Percentiles rank a stretch among this genome's conserved stretches.
These are phyloP conservation scores for Aureococcus anophagefferens DNA, from an alignment of 108 stramenopile genomes.

Conservation along the genomic window DNA sequence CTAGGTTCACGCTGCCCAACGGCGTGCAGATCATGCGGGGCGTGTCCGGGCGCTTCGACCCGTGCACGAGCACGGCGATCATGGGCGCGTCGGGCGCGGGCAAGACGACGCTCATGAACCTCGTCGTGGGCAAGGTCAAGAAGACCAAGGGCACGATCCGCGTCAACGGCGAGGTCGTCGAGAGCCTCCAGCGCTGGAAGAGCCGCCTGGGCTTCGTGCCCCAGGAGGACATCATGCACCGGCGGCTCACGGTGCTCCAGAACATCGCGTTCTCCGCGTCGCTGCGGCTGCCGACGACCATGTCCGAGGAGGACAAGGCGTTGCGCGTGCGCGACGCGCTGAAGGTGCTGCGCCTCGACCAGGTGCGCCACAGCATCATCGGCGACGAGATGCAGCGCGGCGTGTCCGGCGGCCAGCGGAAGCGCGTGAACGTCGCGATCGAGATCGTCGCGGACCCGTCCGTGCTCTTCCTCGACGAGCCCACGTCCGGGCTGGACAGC, in stretches of 20 bases:
- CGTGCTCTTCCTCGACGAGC: slow-evolving; percentile 32
- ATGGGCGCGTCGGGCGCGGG: slow-evolving; percentile 21
- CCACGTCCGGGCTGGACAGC: slow-evolving; percentile 31
- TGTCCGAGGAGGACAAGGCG: background rate
- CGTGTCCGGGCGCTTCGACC: too few species aligned
- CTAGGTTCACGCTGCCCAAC: too few species aligned
- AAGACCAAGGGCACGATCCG: too few species aligned
- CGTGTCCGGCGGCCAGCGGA: slow-evolving; percentile 19
- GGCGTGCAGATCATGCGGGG: too few species aligned
- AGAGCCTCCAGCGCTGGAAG: too few species aligned
- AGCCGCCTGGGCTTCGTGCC: slow-evolving; percentile 20
- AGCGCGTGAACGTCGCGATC: slow-evolving; percentile 27
- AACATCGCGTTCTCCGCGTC: slow-evolving; percentile 19
- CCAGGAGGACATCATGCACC: slow-evolving; percentile 36
- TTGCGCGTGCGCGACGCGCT: too few species aligned
- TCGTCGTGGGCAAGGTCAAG: background rate
- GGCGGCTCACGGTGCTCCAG: slow-evolving; percentile 23
- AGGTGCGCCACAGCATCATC: too few species aligned
- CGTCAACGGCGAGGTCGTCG: too few species aligned
- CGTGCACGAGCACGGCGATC: slow-evolving; percentile 11
- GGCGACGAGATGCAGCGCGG: too few species aligned
- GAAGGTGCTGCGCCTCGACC: too few species aligned
- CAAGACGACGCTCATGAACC: slow-evolving; percentile 26
- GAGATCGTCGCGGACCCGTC: slow-evolving; percentile 20
- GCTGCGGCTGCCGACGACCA: slow-evolving; percentile 12